Evolutionary conservation across 805 yeast genomes (phyloP), one percentile per base, ranked within the genome.

Genomic region (Wickerhamia fluorescens): DNA sequence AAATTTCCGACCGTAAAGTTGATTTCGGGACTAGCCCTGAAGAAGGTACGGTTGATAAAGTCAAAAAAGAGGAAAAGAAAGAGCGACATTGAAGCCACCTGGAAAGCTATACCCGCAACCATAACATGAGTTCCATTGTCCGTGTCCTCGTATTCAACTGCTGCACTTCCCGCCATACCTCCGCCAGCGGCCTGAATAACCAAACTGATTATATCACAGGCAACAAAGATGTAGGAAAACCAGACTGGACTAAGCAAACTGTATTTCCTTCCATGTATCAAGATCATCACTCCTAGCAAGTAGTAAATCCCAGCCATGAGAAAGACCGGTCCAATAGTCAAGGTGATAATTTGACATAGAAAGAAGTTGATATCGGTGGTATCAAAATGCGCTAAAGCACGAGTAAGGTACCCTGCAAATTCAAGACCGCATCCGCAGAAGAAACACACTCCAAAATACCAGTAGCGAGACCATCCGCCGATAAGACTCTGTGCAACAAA

Each of bases 301-400:
- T 69, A 79, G 55, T 86, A 87, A 3, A 86, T 63, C 2, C 89
- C 95, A 4, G 82, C 95, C 83, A 83, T 80, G 25, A 82, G 61
- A 50, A 86, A 80, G 13, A 84, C 85, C 0, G 95, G 95, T 0
- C 85, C 89, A 27, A 86, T 53, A 0, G 89, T 83, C 32, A 85
- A 56, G 43, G 78, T 65, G 31, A 77, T 69, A 38, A 79, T 69
- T 51, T 86, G 94, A 42, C 77, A 54, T 24, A 80, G 45, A 45
- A 66, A 86, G 16, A 64, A 57, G 28, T 65, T 50, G 7, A n/a
- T 12, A 23, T 54, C 38, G 20, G 55, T 44, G 10, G 37, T 21
- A 2, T 30, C 24, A 24, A 47, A 38, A 12, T 67, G 62, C 2
- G 78, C 63, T 31, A 69, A 39, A 2, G 67, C 47, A 30, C 95